phyloP scores from a whole-genome alignment of 2,329 filamentous ascomycete genomes.

The Aspergillus terreus region DNA sequence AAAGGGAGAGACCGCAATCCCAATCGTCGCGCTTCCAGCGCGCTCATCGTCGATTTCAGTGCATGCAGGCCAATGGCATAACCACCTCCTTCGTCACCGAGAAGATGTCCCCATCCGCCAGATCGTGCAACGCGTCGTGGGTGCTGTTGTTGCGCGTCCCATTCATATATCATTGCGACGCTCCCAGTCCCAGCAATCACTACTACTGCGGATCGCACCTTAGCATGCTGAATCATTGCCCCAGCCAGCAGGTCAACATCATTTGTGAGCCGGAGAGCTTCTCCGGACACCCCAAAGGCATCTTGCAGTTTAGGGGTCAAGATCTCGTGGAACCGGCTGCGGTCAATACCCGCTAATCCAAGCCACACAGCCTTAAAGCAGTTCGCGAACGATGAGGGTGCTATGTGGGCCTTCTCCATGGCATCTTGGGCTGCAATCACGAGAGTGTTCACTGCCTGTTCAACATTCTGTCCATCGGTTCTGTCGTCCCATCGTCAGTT shows the following conservation, averaged over 20 bases:
- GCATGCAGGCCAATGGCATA: constrained; percentile 40
- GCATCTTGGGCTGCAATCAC: constrained; percentile 17
- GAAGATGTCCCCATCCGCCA: constrained; percentile 44
- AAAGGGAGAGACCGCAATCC: constrained; percentile 4
- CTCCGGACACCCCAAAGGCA: constrained; percentile 24
- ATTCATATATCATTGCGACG: constrained; percentile 39
- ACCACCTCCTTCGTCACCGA: constrained; percentile 45
- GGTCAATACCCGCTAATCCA: constrained; percentile 40
- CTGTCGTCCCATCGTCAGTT: constrained; percentile 1
- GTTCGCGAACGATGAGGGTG: neutral
- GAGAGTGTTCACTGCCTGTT: constrained; percentile 25
- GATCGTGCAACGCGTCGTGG: constrained; percentile 27
- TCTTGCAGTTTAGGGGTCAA: constrained; percentile 26
- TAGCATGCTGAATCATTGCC: constrained; percentile 13
- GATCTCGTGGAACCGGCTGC: constrained; percentile 24
- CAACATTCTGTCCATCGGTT: constrained; percentile 16
- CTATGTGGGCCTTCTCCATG: constrained; percentile 5
- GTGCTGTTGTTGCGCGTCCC: neutral
- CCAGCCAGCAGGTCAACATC: constrained; percentile 41
- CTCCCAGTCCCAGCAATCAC: constrained; percentile 45
- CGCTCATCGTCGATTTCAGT: constrained; percentile 29
- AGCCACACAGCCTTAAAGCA: constrained; percentile 36
- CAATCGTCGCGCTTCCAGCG: constrained; percentile 24
- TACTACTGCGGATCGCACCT: constrained; percentile 25
- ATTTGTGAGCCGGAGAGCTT: constrained; percentile 31